Evolutionary conservation across 2,329 filamentous ascomycete genomes (phyloP), one percentile per base, ranked within the genome.

Genomic region (Neospermospora avenae): DNA sequence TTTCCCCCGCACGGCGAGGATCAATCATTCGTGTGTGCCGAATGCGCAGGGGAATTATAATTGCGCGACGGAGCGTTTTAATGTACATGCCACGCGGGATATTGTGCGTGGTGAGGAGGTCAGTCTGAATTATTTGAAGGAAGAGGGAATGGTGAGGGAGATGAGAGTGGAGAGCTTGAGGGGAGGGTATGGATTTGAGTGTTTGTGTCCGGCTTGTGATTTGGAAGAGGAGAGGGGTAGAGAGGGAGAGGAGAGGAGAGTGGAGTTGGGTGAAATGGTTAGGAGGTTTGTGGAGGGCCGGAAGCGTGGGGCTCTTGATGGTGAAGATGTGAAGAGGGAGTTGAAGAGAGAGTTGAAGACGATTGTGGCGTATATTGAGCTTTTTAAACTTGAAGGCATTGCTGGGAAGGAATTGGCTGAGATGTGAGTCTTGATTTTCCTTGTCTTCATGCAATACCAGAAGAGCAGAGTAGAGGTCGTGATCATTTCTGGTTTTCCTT

Each of bases 41-140:
- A 69, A 69, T 45, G 60, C 68, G 20, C 68, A 70, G 56, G 68
- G 64, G 39, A 70, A 69, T 59, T 69, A 65, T 45, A 54, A 67
- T 48, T 34, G 59, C 1, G 57, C 31, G 25, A 22, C 60, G 25
- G 55, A 62, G 11, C 57, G 37, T 45, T 68, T 69, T 55, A 69
- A 67, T 44, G 54, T 69, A 10, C 66, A 69, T 52, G 63, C 67
- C 4, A 65, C 62, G 28, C 55, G 66, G 18, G 66, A 69, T 58
- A 69, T 69, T 37, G 25, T 44, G 25, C 31, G 18, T 2, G 66
- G 57, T 39, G 67, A 69, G 57, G 67, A 69, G 44, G 49, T 69
- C 14, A 66, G 58, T 8, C 37, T 69, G 18, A 64, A 58, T 25
- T 69, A 69, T 52, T 52, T 69, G n/a, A 52, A 49, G 11, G 66